Evolutionary conservation across 1,284 basidiomycete species (phyloP), one percentile per base, ranked within the genome.

Genomic region (Pholiota adiposa): DNA sequence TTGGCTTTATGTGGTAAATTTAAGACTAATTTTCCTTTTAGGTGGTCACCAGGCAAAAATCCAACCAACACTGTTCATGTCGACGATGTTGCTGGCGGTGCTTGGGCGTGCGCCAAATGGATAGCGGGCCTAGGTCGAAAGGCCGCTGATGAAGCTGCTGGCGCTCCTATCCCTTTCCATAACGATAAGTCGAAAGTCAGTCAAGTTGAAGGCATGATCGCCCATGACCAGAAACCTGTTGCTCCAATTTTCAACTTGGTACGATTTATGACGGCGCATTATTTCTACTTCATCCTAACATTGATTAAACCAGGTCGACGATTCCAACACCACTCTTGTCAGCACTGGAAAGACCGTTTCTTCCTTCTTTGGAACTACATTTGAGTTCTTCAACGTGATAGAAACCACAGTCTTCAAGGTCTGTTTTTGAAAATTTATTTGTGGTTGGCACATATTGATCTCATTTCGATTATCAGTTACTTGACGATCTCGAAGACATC

Each of bases 181-280:
- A 91, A 89, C 62, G 87, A 91, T 54, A 90, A 89, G 75, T 82
- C 75, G 65, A 89, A 88, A 71, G 75, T 82, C 16, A 79, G 77
- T 59, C 84, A 84, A 51, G 83, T 90, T 12, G 80, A 85, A 41
- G 87, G 86, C 49, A 80, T 89, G 72, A 76, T 84, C 18, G 76
- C 86, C 4, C 79, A 83, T 14, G 79, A 84, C 48, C 75, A 79
- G 65, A 87, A 87, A 65, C 75, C 89, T 8, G 71, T 85, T 31
- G 89, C 88, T 2, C 92, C 93, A 9, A 66, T 96, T 34, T 96
- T 96, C 78, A 94, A 96, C 71, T 72, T 96, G 58, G 92, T 89
- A 65, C 67, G 82, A 72, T 21, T 25, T 43, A 23, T 33, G 6
- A 44, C 49, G 44, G 18, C 50, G n/a, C 36, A 36, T 36, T 6